Evolutionary conservation across 176 grass and related monocot species (phyloP), one percentile per base, ranked within the genome.

Genomic region (Zizania latifolia): DNA sequence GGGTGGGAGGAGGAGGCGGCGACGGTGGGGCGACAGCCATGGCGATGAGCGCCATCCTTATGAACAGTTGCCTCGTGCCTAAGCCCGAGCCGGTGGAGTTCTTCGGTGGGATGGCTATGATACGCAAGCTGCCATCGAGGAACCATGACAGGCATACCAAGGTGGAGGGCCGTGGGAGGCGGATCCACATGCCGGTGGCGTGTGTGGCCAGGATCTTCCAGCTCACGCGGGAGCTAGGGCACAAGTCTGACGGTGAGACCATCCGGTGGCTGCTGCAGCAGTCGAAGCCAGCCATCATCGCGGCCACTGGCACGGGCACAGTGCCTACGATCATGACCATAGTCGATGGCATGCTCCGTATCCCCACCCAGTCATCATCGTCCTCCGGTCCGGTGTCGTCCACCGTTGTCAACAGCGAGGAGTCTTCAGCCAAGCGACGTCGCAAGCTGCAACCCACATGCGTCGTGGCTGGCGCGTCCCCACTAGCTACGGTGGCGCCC

Each of bases 231-330:
- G 93, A 97, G 84, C 91, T 97, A 5, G 93, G 90, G 24, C 93
- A 97, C 83, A 97, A 97, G 77, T 97, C 93, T 15, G 93, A 97
- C 83, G 93, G 93, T 30, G 93, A 97, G 85, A 97, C 93, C 71
- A 90, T 97, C 68, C 88, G 93, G 72, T 97, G 93, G 93, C 77
- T 97, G 48, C 84, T 97, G 63, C 88, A 93, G 65, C 93, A 97
- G 72, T 89, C 93, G 59, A 90, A 97, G 81, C 93, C 93, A 0
- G 90, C 93, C 37, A 97, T 97, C 64, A 71, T 97, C 43, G 93
- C 93, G 2, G 93, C 93, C 71, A 97, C 93, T 0, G 93, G 93
- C 0, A 93, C 93, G 2, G 93, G 93, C 8, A 97, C 93, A 2
- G 90, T 97, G 1, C 93, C 93, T 7, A 88, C 90, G 29, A 97